Conservation (phyloP, 2,329 filamentous ascomycete genomes). For the Exophiala phaeomuriformis region DNA sequence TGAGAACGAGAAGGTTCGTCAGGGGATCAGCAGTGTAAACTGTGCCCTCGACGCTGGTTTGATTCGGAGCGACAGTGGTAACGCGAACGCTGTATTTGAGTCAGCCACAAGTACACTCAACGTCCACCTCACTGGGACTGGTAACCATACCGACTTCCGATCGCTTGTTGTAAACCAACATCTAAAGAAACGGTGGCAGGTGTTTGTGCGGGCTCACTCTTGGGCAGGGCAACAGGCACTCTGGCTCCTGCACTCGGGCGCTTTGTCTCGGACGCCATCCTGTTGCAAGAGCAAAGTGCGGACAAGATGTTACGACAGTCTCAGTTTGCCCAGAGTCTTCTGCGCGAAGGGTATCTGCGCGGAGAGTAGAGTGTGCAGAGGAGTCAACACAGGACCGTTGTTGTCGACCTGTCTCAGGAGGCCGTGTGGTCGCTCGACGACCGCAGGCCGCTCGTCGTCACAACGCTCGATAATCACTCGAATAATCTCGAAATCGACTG, state of each 20-base stretch:
- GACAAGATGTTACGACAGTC: not conserved
- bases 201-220: conserved; percentile 37
- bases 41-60: conserved; percentile 52
- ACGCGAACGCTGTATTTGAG: conserved; percentile 47
- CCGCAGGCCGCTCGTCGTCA: conserved; percentile 4
- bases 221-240: conserved; percentile 44
- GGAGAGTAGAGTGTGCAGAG: conserved; percentile 1
- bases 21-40: conserved; percentile 56
- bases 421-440: conserved; percentile 4
- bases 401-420: conserved; percentile 2
- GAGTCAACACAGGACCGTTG: not conserved
- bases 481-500: conserved; percentile 11
- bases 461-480: not conserved
- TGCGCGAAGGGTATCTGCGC: not conserved
- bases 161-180: conserved; percentile 50
- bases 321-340: not conserved
- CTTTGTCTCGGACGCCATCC: conserved; percentile 46
- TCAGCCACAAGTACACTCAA: conserved; percentile 37
- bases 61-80: conserved; percentile 46
- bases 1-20: conserved; percentile 55
- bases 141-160: conserved; percentile 45
- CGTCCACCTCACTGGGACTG: conserved; percentile 39
- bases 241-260: conserved; percentile 50
- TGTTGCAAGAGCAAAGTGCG: conserved; percentile 8
- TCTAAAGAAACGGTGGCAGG: conserved; percentile 43